Percentiles rank a stretch among this genome's conserved stretches.
phyloP scores from a whole-genome alignment of 2,329 filamentous ascomycete genomes.

The Cladosporium halotolerans region DNA sequence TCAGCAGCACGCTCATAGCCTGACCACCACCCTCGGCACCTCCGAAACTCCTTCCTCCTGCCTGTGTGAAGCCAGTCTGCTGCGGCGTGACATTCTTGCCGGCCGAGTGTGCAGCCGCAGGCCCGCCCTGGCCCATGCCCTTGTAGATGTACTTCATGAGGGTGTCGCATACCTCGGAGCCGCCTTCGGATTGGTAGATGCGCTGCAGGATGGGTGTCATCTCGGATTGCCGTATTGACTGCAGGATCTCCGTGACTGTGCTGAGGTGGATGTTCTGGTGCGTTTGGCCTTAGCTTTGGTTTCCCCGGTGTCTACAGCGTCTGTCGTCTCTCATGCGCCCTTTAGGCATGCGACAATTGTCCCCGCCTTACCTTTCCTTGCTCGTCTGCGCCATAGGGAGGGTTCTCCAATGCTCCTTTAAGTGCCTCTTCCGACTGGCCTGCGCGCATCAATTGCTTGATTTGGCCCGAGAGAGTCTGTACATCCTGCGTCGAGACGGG shows the following conservation, averaged over 20 bases:
- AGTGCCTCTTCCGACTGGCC: constrained; percentile 85
- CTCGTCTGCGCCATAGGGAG: constrained; percentile 60
- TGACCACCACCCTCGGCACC: constrained; percentile 67
- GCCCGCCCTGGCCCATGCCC: constrained; percentile 59
- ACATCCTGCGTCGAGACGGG: constrained; percentile 73
- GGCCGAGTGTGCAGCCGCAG: constrained; percentile 23
- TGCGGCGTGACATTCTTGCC: constrained; percentile 58
- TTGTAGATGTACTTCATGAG: constrained; percentile 98
- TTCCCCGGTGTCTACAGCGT: not conserved
- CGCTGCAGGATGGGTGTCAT: constrained; percentile 83
- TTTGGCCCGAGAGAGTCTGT: constrained; percentile 69
- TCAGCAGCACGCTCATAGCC: constrained; percentile 92
- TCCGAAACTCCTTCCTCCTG: constrained; percentile 43
- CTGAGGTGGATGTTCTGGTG: constrained; percentile 74
- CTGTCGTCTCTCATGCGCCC: not conserved
- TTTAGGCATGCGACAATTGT: too few relatives aligned
- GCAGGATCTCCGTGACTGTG: constrained; percentile 85
- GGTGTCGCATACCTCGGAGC: constrained; percentile 79
- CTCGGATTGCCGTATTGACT: constrained; percentile 92
- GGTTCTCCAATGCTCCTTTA: constrained; percentile 74
- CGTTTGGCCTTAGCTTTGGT: constrained; percentile 29
- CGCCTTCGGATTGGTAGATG: constrained; percentile 71
- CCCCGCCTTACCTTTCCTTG: constrained; percentile 43
- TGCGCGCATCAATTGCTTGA: constrained; percentile 78
- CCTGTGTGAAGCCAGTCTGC: constrained; percentile 82